These are phyloP conservation scores for Microdochium paspali DNA, from an alignment of 2,329 filamentous ascomycete species.

Conservation along the genomic window DNA sequence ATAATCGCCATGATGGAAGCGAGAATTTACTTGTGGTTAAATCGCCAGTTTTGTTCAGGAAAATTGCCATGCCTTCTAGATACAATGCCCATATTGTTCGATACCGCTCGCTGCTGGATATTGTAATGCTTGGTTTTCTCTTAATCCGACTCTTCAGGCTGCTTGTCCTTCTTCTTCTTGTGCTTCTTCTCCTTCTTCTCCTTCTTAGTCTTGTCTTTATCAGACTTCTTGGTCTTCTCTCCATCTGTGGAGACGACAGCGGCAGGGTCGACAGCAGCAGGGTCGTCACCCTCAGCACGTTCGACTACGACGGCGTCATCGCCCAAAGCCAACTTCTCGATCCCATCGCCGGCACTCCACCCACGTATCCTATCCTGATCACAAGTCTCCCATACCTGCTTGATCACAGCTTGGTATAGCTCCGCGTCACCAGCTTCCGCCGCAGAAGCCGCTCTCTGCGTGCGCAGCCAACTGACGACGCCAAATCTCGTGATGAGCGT, in stretches of 20 bases:
- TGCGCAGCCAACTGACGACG: slow-evolving; percentile 16
- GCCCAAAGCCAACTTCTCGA: slow-evolving; percentile 9
- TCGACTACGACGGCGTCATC: no score
- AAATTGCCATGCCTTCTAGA: no score
- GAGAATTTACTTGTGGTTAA: no score
- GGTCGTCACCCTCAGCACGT: not conserved
- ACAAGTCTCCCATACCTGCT: slow-evolving; percentile 18
- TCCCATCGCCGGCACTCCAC: slow-evolving; percentile 20
- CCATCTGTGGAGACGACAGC: not conserved
- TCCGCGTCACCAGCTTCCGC: slow-evolving; percentile 9
- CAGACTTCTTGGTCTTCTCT: not conserved
- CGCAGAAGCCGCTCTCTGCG: slow-evolving; percentile 12
- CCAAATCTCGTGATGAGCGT: slow-evolving; percentile 22
- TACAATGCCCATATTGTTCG: no score
- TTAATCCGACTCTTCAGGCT: no score
- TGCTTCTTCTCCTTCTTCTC: not conserved
- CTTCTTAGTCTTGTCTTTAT: not conserved
- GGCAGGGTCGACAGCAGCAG: not conserved
- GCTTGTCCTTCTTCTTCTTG: not conserved
- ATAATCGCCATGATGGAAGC: no score
- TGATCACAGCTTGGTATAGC: slow-evolving; percentile 15
- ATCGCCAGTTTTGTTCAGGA: no score
- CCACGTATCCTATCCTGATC: slow-evolving; percentile 17
- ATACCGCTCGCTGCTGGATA: no score
- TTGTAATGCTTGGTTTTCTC: not conserved